Evolutionary conservation across 2,329 filamentous ascomycete species (phyloP).

Genomic region (Fusarium marasasianum): DNA sequence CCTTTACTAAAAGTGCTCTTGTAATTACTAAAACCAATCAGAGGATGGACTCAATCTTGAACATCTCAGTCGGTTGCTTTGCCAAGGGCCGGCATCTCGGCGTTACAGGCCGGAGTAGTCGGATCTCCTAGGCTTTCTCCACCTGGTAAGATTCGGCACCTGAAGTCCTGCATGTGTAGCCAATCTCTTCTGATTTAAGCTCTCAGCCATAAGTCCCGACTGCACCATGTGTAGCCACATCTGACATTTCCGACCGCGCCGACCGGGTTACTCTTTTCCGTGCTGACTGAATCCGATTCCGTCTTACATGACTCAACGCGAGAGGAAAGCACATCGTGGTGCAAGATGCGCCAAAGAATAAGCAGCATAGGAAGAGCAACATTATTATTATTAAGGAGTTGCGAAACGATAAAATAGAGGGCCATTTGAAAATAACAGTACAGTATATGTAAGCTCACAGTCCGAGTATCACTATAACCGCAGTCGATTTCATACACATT

Average conservation of each 20-base stretch:
- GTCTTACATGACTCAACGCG: not conserved
- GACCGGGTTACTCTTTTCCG: not conserved
- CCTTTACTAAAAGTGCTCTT: too few species aligned
- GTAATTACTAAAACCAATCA: accelerated
- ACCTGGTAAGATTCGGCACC: not conserved
- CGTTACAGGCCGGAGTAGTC: not conserved
- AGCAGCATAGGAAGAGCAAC: accelerated
- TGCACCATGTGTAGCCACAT: not conserved
- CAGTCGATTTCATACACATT: not conserved
- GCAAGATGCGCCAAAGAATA: not conserved
- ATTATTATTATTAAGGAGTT: not conserved
- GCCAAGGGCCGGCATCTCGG: not conserved
- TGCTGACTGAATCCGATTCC: not conserved
- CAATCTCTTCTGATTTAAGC: too few species aligned
- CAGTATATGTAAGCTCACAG: not conserved
- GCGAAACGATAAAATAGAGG: not conserved
- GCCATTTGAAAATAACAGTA: not conserved
- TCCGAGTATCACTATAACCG: not conserved
- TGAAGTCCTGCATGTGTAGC: not conserved
- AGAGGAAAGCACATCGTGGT: not conserved
- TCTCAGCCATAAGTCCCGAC: too few species aligned
- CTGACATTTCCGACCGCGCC: not conserved
- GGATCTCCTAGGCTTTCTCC: not conserved
- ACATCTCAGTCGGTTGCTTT: accelerated
- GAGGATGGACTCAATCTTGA: accelerated